Evolutionary conservation across 768 basidiomycete species (phyloP), one percentile per base, ranked within the genome.

Genomic region (Pisolithus sp.): DNA sequence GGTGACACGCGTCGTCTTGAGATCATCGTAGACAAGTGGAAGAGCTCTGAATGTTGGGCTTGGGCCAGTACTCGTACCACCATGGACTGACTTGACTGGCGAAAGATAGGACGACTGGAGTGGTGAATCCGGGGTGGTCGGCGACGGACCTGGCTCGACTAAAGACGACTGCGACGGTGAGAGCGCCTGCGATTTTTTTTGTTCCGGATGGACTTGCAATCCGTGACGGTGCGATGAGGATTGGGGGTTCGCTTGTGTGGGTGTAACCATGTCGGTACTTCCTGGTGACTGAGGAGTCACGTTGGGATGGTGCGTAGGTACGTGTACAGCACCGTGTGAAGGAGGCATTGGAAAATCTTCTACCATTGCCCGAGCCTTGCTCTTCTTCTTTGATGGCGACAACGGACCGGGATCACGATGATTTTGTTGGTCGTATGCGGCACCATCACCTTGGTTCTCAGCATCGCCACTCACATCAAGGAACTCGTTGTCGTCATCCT

Each of bases 1-100:
- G 7, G 69, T 64, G 51, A 91, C 75, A 24, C 71, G 75, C 3
- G 92, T 90, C 46, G 76, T 77, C 36, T 82, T 82, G 13, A 98
- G 82, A 61, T 95, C 89, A 13, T 72, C 68, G 4, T 81, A 71
- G 20, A 90, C 67, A 23, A 90, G 72, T 12, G 86, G 87, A 21
- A 90, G 78, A 2, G 84, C 83, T 48, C 88, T 85, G 70, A 86
- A 89, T 21, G 75, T 75, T 38, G 78, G 62, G 49, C 62, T 61
- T 53, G 53, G 59, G 26, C 67, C 44, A 59, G 63, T 52, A 56
- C 60, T 50, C 17, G 65, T 59, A 39, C 52, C 36, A n/a, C 56
- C 46, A 31, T 51, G 48, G 40, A 49, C 51, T 43, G 66, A 41
- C 46, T 57, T 59, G 20, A 54, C 50, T 43, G 63, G 55, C n/a